phyloP scores from a whole-genome alignment of 73 alveolate genomes.

The Blepharisma japonicum region DNA sequence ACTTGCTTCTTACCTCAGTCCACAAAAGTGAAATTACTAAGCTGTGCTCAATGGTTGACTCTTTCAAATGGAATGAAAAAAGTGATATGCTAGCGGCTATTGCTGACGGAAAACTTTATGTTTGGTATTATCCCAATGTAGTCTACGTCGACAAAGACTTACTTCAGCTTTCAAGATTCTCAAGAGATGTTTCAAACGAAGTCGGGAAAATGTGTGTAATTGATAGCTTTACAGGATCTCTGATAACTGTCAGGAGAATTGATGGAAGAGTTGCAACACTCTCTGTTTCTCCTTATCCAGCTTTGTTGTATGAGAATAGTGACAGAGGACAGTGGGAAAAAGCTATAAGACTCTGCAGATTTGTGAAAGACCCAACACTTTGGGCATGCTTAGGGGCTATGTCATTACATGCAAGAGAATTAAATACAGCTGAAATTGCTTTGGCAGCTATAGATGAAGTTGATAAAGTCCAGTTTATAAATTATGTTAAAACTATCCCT shows the following conservation, averaged over 20 bases:
- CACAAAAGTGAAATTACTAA: conserved; percentile 80
- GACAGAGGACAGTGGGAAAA: conserved; percentile 90
- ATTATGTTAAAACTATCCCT: conserved; percentile 38
- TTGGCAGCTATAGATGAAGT: conserved; percentile 99
- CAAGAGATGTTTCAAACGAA: conserved; percentile 63
- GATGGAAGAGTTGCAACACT: conserved; percentile 89
- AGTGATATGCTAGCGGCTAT: conserved; percentile 90
- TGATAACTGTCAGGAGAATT: conserved; percentile 79
- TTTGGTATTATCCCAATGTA: conserved; percentile 98
- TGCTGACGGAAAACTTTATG: conserved; percentile 91
- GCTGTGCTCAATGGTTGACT: conserved; percentile 95
- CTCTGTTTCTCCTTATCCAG: conserved; percentile 89
- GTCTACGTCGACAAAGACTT: conserved; percentile 95
- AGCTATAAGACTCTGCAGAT: conserved; percentile 96
- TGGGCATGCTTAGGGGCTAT: conserved; percentile 99
- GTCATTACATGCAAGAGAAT: conserved; percentile 73
- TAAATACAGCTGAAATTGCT: conserved; percentile 93
- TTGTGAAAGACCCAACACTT: conserved; percentile 92
- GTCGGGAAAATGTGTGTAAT: conserved; percentile 66
- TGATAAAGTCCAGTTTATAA: conserved; percentile 87
- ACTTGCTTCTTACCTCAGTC: conserved; percentile 86
- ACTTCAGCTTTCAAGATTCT: conserved; percentile 67
- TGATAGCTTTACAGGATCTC: conserved; percentile 52
- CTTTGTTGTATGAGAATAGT: conserved; percentile 76
- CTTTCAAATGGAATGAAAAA: conserved; percentile 94